A percentile compares a stretch with the other conserved stretches of the same genome.
These are phyloP conservation scores for Gaeumannomyces sp. DNA, from an alignment of 2,329 filamentous ascomycete species.

Conservation along the genomic window DNA sequence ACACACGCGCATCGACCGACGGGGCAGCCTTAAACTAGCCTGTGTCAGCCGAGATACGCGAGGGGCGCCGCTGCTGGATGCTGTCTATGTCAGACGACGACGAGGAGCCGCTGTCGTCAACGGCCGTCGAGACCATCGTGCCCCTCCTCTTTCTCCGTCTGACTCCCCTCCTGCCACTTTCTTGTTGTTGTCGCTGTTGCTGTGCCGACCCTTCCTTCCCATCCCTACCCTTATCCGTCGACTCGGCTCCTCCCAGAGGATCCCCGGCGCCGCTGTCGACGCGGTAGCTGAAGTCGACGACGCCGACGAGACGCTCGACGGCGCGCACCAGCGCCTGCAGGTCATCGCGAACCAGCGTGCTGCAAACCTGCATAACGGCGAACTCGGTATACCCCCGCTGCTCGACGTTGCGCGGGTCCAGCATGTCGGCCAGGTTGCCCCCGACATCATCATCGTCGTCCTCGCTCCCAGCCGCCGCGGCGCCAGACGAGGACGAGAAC, in stretches of 20 bases:
- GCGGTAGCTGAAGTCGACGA: conserved; percentile 67
- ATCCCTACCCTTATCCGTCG: neutral
- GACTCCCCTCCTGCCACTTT: too few species aligned
- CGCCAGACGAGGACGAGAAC: neutral
- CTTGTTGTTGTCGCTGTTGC: too few species aligned
- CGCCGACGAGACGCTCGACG: conserved; percentile 63
- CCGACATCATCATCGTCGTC: conserved; percentile 7
- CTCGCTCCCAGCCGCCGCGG: neutral
- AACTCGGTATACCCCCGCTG: conserved; percentile 71
- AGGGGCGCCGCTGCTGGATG: neutral
- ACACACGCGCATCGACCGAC: too few species aligned
- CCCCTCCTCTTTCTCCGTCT: too few species aligned
- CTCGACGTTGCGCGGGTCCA: conserved; percentile 58
- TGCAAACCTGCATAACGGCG: conserved; percentile 67
- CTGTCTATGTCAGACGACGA: neutral
- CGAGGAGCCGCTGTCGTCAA: neutral
- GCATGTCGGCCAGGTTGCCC: conserved; percentile 34
- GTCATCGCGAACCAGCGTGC: conserved; percentile 62
- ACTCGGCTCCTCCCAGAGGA: neutral
- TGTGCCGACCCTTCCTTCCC: too few species aligned
- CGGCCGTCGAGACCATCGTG: neutral
- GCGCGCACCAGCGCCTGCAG: conserved; percentile 54
- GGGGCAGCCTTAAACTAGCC: too few species aligned
- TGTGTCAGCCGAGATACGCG: too few species aligned
- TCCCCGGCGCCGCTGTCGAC: conserved; percentile 27